Evolutionary conservation across 2,329 filamentous ascomycete species (phyloP), one percentile per base, ranked within the genome.

Genomic region (Trichoderma afroharzianum): DNA sequence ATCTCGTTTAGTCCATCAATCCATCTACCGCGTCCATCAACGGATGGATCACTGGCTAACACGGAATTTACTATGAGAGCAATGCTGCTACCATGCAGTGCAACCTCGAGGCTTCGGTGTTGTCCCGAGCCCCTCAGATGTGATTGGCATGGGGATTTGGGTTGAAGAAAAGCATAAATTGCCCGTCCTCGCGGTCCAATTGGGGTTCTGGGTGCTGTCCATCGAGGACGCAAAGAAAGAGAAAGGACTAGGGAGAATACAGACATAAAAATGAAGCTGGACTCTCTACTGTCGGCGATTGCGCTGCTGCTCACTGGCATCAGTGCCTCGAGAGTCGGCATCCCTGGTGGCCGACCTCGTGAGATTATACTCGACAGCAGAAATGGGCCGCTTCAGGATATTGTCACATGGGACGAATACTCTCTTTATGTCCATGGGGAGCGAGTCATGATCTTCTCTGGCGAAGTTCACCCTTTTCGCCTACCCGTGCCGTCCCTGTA

Each of bases 401-500:
- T 82, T 4, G 86, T 92, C 24, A 93, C 90, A 59, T 94, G 91
- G 88, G 92, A 94, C 78, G 85, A 92, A 55, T 83, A 92, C 74
- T 92, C 92, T 0, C 82, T 95, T 4, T 91, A 91, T 74, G 86
- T 95, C 72, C 84, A 87, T 73, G 92, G 92, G 11, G 88, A 94
- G 77, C 86, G 92, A 11, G 82, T 92, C 58, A 88, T 93, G 77
- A 85, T 95, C 43, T 94, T 91, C 79, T 91, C 88, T 55, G 92
- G 90, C 50, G 92, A 95, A 78, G 86, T 94, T 3, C 92, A 95
- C 77, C 91, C 92, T 0, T 94, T 85, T 69, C 82, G 85, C 1
- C 79, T 86, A 1, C 84, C 85, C 0, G 83, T 85, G 0, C 83
- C 84, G 0, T 81, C 80, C 0, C 77, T 86, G 0, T 86, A 90